Conservation (phyloP, 139 green algal species). For the Deuterostichococcus epilithicus region DNA sequence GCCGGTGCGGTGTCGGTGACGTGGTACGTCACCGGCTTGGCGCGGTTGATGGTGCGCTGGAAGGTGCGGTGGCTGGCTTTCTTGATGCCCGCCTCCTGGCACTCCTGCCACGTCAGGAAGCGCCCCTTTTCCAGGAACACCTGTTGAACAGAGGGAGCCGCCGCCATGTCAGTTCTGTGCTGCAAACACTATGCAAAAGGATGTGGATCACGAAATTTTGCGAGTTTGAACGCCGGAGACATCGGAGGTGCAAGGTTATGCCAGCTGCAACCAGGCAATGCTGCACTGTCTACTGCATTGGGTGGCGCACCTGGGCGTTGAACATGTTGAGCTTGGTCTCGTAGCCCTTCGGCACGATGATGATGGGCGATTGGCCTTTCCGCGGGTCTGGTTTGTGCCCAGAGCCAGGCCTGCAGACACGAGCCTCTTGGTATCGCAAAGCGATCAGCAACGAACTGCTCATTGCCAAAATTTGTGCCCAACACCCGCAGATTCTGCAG, state of each 20-base stretch:
- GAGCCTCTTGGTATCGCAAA: too few species aligned
- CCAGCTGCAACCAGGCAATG: background rate
- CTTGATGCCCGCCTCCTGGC: conserved; percentile 5
- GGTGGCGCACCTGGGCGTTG: conserved; percentile 37
- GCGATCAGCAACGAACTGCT: too few species aligned
- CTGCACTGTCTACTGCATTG: background rate
- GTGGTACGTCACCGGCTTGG: conserved; percentile 42
- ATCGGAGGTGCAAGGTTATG: background rate
- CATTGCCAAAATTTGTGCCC: too few species aligned
- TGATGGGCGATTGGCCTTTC: conserved; percentile 39
- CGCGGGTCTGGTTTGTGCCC: background rate
- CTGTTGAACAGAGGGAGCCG: background rate
- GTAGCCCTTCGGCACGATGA: conserved; percentile 56
- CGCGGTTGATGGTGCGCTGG: conserved; percentile 41
- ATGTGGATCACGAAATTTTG: background rate
- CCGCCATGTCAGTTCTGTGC: background rate
- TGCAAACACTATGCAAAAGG: background rate
- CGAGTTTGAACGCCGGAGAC: background rate
- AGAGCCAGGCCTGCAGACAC: background rate
- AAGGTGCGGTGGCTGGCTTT: conserved; percentile 13
- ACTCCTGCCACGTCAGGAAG: conserved; percentile 35
- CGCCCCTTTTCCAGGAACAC: conserved; percentile 49
- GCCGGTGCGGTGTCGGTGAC: conserved; percentile 40
- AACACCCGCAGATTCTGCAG: too few species aligned
- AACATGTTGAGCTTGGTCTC: conserved; percentile 61